Evolutionary conservation across 169 alveolate species (phyloP), one percentile per base, ranked within the genome.

Genomic region (Babesia microti): DNA sequence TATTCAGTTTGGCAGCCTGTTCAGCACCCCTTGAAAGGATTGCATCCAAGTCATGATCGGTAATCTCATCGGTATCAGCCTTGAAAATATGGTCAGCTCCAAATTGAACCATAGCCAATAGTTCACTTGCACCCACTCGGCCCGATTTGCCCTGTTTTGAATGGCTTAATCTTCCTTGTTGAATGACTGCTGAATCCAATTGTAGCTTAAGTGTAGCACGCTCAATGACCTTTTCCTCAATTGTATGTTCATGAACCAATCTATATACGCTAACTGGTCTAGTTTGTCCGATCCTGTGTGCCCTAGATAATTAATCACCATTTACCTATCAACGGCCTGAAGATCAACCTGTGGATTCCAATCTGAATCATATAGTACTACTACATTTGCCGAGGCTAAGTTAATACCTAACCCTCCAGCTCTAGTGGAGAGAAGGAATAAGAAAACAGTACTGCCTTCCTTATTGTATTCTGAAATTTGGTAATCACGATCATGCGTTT

Each of bases 331-430:
- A 87, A 91, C 89, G 18, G 97, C 98, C 53, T 94, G 91, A 11
- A 92, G 80, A 61, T 94, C 98, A 47, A 88, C 89, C 65, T 94
- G 93, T 3, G 98, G 98, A 54, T 94, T 94, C 92, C 97, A 94
- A 66, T 94, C 98, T n/a, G 94, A 82, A 56, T 94, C 98, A 69
- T 89, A 94, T n/a, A 92, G 68, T 29, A 94, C 84, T 14, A 94
- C 98, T 22, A 92, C 92, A 73, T 91, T 95, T 7, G 97, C 97
- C n/a, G 97, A 83, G 51, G 96, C 90, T 35, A 94, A 79, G 75
- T 91, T 94, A 12, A 94, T 79, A 6, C 98, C 98, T 1, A 94
- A 75, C 0, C 98, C 98, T 1, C 98, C 99, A 9, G 98, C 98
- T 52, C 97, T 72, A 0, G 98, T 94, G 12, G 96, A 83, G 15